Base-by-base conservation (phyloP, 441 rosid species). In the Flueggea neowawraea region DNA sequence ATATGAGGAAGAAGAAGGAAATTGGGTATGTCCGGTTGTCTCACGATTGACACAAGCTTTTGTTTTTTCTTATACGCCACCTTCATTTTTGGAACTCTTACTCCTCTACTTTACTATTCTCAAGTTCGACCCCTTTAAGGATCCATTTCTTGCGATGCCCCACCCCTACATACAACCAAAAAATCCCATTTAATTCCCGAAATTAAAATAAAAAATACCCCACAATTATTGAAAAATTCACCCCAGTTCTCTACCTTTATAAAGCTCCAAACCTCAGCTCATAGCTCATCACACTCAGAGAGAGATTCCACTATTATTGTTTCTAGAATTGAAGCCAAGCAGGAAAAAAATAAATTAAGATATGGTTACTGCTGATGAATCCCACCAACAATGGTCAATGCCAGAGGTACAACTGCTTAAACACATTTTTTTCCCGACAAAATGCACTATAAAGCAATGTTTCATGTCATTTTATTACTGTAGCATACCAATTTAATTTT, bases 341-440 rank as follows among this genome's bases (percentile, higher is more conserved):
- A 48, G 28, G 4, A 33, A 15, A 32, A 32, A 28, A 36, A 54
- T 50, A 43, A 72, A 61, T 57, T 61, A 60, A 64, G 64, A 72
- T 59, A 82, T 75, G 86, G 78, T 64, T 58, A 64, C 72, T 53
- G 77, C 78, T 64, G 70, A 73, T 59, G 74, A 73, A 63, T 75
- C 77, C 70, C 76, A 67, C 16, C 69, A 70, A 65, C 58, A 67
- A 69, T 81, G 83, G 59, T 79, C 85, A 75, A 69, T 81, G 86
- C 71, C 87, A 57, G 90, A 90, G 95, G 97, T 90, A 81, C 13
- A 60, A 31, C 43, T 43, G n/a, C 28, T 6, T 50, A 22, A 16
- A 57, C 47, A 10, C 36, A 31, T 16, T 16, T 16, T 7, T 32
- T 1, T 50, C 9, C 15, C 22, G 2, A 4, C 15, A n/a, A 12